Percentiles rank a stretch among this genome's conserved stretches.
Conservation (phyloP, 202 grass and related monocot genomes). For the Hordeum pubiflorum region DNA sequence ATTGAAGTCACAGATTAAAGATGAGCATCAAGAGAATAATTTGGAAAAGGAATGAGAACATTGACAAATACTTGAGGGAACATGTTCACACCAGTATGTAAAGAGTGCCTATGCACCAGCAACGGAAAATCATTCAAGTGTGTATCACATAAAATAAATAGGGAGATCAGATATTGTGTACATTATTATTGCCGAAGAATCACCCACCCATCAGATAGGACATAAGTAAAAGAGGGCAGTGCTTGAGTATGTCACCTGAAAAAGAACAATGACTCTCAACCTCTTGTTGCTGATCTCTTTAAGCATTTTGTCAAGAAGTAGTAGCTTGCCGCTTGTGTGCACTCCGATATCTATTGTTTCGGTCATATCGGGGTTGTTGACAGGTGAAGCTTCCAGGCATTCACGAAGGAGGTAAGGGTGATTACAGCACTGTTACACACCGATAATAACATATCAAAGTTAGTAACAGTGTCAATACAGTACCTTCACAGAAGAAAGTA, state of each 20-base stretch:
- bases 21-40: background rate
- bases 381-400: conserved; percentile 26
- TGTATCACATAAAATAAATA: conserved; percentile 4
- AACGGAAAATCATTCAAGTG: background rate
- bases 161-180: background rate
- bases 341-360: conserved; percentile 41
- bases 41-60: background rate
- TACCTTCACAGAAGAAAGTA: conserved; percentile 16
- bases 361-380: conserved; percentile 22
- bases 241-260: conserved; percentile 45
- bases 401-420: conserved; percentile 64
- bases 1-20: background rate
- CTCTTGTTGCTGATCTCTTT: conserved; percentile 41
- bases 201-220: background rate
- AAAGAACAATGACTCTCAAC: conserved; percentile 61
- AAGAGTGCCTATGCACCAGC: background rate
- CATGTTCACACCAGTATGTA: background rate
- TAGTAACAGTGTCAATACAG: background rate
- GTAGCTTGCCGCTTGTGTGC: conserved; percentile 52
- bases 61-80: background rate
- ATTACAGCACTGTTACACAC: conserved; percentile 63
- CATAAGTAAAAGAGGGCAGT: background rate
- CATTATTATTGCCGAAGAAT: background rate
- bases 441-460: conserved; percentile 15
- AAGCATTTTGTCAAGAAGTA: conserved; percentile 68